Conservation (phyloP, 352 stramenopile genomes). For the Phytophthora cryptogea region DNA sequence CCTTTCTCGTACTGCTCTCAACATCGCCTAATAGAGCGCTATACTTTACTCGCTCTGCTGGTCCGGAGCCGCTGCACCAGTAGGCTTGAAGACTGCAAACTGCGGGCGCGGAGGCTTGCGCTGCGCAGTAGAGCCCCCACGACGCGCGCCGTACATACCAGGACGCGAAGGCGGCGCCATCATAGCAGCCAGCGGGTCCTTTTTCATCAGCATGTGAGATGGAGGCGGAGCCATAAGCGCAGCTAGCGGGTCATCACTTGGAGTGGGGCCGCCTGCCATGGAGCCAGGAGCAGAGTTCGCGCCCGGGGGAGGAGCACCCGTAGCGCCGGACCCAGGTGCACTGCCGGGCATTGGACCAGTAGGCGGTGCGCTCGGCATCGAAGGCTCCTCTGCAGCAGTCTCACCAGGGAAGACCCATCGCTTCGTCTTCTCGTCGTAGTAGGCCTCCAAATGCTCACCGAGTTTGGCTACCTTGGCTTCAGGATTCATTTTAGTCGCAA, state of each 20-base stretch:
- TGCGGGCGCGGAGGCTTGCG: slow-evolving; percentile 73
- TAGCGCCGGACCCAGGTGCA: slow-evolving; percentile 40
- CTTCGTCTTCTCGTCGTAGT: slow-evolving; percentile 83
- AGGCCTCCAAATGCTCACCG: slow-evolving; percentile 77
- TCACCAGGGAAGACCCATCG: slow-evolving; percentile 90
- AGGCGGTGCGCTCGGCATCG: slow-evolving; percentile 71
- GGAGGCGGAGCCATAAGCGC: slow-evolving; percentile 84
- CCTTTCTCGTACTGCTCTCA: slow-evolving; percentile 11
- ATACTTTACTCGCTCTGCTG: slow-evolving; percentile 33
- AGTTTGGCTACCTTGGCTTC: slow-evolving; percentile 85
- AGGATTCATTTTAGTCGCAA: slow-evolving; percentile 81
- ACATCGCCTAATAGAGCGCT: not conserved
- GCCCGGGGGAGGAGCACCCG: slow-evolving; percentile 43
- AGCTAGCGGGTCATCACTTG: slow-evolving; percentile 67
- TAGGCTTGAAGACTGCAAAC: slow-evolving; percentile 89
- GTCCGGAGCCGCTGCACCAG: slow-evolving; percentile 24
- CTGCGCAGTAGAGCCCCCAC: slow-evolving; percentile 37
- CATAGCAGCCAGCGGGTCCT: slow-evolving; percentile 84
- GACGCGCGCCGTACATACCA: slow-evolving; percentile 36
- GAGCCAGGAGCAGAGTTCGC: slow-evolving; percentile 73
- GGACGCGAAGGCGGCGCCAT: slow-evolving; percentile 71
- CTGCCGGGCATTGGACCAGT: slow-evolving; percentile 65
- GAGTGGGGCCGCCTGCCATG: slow-evolving; percentile 42
- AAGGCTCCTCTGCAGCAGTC: slow-evolving; percentile 57
- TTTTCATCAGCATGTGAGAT: slow-evolving; percentile 77